Evolutionary conservation across 352 stramenopile genomes (phyloP), one percentile per base, ranked within the genome.

Genomic region (Phytopythium mirpurense): DNA sequence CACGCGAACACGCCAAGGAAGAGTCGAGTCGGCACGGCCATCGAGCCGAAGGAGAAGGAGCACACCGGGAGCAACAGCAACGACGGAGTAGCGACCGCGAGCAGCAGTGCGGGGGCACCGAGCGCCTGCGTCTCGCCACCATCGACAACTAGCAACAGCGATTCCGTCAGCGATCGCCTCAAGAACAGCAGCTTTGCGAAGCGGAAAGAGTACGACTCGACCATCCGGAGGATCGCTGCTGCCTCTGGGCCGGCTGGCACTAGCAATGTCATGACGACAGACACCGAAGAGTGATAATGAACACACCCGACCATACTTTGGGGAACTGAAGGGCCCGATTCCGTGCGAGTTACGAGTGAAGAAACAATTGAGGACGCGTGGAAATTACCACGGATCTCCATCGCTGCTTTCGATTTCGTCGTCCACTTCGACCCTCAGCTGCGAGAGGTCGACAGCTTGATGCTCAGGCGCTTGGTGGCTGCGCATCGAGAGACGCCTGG

Each of bases 371-470:
- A 4, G 10, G 40, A 31, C 24, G 40, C 40, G 40, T 11, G 29
- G 8, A 10, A 53, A 31, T 48, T 60, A 50, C 45, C 67, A 77
- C 74, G 63, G 76, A 6, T 70, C 69, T 11, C 59, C 67, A 45
- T 85, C 80, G 32, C 67, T 85, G 59, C 71, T 74, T 44, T 90
- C 75, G 54, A 90, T 88, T 44, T 88, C 77, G 52, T 90, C 80
- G 23, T 86, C 67, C n/a, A 82, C 36, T 34, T 74, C 54, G n/a
- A 45, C 40, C 5, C 12, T 19, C 40, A 45, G 21, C 40, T 45
- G 40, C 40, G 40, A 16, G 40, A 45, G 19, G 40, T 45, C 21
- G 19, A 45, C 40, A 21, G 40, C 19, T 19, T 26, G 11, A n/a
- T 44, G n/a, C 40, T 31, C 12, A 4, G 40, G 12, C 6, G 21